Evolutionary conservation across 768 basidiomycete species (phyloP), one percentile per base, ranked within the genome.

Genomic region (Phlebiopsis gigantea): DNA sequence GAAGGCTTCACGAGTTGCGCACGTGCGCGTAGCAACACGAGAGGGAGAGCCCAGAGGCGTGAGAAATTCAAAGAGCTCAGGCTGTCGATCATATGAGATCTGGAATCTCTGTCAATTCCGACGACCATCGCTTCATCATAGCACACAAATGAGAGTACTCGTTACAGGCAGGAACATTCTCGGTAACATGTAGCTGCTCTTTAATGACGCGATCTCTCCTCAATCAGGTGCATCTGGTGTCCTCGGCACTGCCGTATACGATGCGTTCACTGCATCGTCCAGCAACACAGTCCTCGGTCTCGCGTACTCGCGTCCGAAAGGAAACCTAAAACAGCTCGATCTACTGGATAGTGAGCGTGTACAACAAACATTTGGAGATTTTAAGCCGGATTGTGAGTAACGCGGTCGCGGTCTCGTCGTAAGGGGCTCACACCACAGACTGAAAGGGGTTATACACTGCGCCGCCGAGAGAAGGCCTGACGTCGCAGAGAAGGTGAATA

Each of bases 381-480:
- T 82, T 68, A 78, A 79, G 55, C 90, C 92, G 0, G 73, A 86
- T 55, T 91, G 91, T 92, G 70, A 65, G 87, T 76, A 28, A 19
- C 48, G 5, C 17, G 19, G 6, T 43, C 19, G 14, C 19, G 10
- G 21, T 31, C 45, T 19, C 9, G 22, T 49, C 8, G 31, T 25
- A n/a, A 34, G 31, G 17, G 21, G 28, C 17, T 52, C 50, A 52
- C 21, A 19, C 24, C 44, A 12, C 19, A 45, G 19, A 12, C 22
- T 55, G 51, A 63, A 66, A 88, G 87, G 88, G 84, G 83, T 98
- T 39, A 84, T 98, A 15, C 96, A 98, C 66, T 97, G 94, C 65
- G 96, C 96, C 14, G 96, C 96, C 1, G 95, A 98, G 72, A 74
- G 96, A 59, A 76, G 94, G 44, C 93, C 95, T 4, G 94, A 98